Base-by-base conservation (phyloP, 2,329 filamentous ascomycete species). In the Pseudogymnoascus sp. region DNA sequence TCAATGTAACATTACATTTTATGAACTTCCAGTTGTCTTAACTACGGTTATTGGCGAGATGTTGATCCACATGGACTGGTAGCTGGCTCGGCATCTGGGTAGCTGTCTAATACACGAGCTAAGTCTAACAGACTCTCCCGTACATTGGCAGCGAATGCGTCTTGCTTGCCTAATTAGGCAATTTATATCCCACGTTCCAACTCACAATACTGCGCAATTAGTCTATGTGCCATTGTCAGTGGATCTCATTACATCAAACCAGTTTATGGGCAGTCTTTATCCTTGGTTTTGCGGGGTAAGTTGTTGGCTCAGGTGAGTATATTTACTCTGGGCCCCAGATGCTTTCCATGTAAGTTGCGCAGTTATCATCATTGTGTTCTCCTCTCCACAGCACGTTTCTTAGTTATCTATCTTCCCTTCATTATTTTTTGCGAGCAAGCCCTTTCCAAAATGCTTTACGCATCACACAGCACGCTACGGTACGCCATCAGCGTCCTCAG, bases 81-180 rank as follows among this genome's bases (percentile, higher is more conserved):
- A 1, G 14, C 47, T 50, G 47, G 26, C 26, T 33, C 8, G 26
- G 47, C 26, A 56, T 33, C 8, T 56, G 8, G 16, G 26, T 13
- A 56, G n/a, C 47, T 53, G 29, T 56, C 16, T 33, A 33, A 13
- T 56, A 13, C 26, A 56, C n/a, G 8, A 33, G 16, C 14, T 29
- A 56, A 33, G 26, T n/a, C 47, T 11, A 19, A 21, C 50, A 7
- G n/a, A 33, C 4, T 21, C 29, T 53, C n/a, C 26, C 14, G 29
- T 56, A 16, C 2, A 19, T 33, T 33, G 29, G 29, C 29, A 33
- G 14, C 11, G n/a, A 53, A 11, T 53, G 47, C 8, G 26, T n/a
- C 29, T 56, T 56, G 50, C 29, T 56, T 56, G 50, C 50, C 50
- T 56, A 56, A 56, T 56, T 56, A 56, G 50, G 50, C 11, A 56